Evolutionary conservation across 192 early-diverging fungal genomes (phyloP).

Genomic region (Spizellomyces punctatus): DNA sequence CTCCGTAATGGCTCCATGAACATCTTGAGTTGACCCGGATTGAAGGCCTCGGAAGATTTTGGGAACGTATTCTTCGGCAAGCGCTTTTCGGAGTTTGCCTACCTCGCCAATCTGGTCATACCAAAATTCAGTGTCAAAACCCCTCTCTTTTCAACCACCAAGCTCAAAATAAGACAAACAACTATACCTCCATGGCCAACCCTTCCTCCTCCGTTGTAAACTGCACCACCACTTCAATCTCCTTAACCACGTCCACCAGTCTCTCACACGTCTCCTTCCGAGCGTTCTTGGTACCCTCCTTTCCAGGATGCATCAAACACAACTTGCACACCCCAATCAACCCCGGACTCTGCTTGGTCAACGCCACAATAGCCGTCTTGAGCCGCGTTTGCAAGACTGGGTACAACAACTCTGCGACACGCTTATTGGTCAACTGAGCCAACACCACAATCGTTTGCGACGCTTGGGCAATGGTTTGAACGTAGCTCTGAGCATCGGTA

Average conservation of each 20-base stretch:
- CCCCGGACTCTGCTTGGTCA: constrained; percentile 40
- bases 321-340: constrained; percentile 40
- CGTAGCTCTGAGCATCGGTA: constrained; percentile 1
- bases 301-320: constrained; percentile 16
- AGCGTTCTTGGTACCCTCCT: constrained; percentile 8
- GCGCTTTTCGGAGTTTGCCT: constrained; percentile 16
- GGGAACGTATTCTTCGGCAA: constrained; percentile 17
- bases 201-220: constrained; percentile 40
- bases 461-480: constrained; percentile 27
- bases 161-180: background rate
- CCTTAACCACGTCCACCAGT: constrained; percentile 22
- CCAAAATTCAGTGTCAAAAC: background rate
- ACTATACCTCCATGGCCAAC: constrained; percentile 20
- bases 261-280: constrained; percentile 16
- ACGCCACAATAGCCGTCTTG: constrained; percentile 26
- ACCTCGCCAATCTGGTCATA: constrained; percentile 7
- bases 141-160: constrained; percentile 3
- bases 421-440: constrained; percentile 42
- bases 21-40: constrained; percentile 5
- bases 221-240: constrained; percentile 44
- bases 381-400: constrained; percentile 37
- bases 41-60: constrained; percentile 15
- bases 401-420: constrained; percentile 40
- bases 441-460: constrained; percentile 42
- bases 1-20: constrained; percentile 22